phyloP scores from a whole-genome alignment of 2,329 filamentous ascomycete genomes.

The Arthrobotrys musiformis region DNA sequence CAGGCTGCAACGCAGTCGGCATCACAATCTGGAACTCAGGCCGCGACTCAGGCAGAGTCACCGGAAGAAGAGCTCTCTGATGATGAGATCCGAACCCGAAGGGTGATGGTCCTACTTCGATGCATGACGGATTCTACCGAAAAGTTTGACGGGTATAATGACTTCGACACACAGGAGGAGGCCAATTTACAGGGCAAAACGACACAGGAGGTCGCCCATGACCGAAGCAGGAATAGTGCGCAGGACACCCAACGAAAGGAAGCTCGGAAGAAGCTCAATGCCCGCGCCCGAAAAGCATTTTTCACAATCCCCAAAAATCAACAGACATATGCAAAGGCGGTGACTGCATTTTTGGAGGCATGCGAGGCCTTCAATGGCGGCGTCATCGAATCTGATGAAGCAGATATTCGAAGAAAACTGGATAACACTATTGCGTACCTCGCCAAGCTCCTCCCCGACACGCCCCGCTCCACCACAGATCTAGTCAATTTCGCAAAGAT shows the following conservation, averaged over 20 bases:
- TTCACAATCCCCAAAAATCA: conserved; percentile 86
- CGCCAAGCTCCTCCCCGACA: conserved; percentile 77
- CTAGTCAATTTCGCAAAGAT: conserved; percentile 89
- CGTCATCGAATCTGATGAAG: conserved; percentile 77
- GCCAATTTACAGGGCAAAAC: conserved; percentile 42
- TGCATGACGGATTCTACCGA: conserved; percentile 48
- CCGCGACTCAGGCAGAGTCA: conserved; percentile 62
- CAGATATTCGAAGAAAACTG: conserved; percentile 75
- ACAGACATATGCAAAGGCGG: conserved; percentile 75
- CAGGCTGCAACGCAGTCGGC: conserved; percentile 22
- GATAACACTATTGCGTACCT: conserved; percentile 78
- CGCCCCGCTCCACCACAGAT: conserved; percentile 76
- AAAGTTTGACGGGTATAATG: conserved; percentile 41
- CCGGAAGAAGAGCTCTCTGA: conserved; percentile 61
- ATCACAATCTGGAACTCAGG: conserved; percentile 56
- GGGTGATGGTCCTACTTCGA: conserved; percentile 42
- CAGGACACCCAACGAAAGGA: conserved; percentile 63
- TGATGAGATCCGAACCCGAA: conserved; percentile 43
- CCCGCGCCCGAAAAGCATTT: conserved; percentile 83
- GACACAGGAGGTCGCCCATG: conserved; percentile 25
- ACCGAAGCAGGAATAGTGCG: conserved; percentile 65
- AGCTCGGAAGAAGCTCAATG: conserved; percentile 73
- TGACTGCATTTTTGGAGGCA: conserved; percentile 80
- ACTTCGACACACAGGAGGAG: conserved; percentile 44
- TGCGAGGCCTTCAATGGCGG: conserved; percentile 93